phyloP scores from a whole-genome alignment of 202 grass and related monocot genomes.

The Eragrostis tef region DNA sequence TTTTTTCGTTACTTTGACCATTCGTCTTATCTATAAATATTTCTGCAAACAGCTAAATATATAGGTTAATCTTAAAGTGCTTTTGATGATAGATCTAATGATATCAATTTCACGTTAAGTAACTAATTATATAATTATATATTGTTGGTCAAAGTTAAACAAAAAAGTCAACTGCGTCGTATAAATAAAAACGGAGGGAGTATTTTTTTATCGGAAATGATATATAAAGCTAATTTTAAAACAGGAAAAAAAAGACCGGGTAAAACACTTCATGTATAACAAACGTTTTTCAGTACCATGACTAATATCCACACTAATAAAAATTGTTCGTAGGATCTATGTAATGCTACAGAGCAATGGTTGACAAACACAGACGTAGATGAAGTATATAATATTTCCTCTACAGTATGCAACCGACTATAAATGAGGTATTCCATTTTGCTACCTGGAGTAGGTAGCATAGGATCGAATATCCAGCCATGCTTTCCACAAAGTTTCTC shows the following conservation, averaged over 20 bases:
- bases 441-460: conserved; percentile 95
- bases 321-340: conserved; percentile 12
- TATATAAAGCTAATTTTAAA: conserved; percentile 24
- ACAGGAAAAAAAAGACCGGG: not conserved
- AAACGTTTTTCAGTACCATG: not conserved
- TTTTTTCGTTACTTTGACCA: no score
- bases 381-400: not conserved
- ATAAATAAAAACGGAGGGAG: no score
- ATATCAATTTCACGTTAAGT: no score
- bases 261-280: not conserved
- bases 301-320: not conserved
- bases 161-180: no score
- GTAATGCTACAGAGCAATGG: not conserved
- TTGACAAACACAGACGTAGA: not conserved
- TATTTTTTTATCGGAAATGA: not conserved
- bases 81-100: no score
- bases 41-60: no score
- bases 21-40: no score
- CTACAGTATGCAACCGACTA: conserved; percentile 4
- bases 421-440: conserved; percentile 39
- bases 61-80: no score
- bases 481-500: conserved; percentile 99
- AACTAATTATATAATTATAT: no score
- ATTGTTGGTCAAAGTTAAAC: no score
- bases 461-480: conserved; percentile 96